phyloP scores from a whole-genome alignment of 306 rosid species.

The Ormosia semicastrata region DNA sequence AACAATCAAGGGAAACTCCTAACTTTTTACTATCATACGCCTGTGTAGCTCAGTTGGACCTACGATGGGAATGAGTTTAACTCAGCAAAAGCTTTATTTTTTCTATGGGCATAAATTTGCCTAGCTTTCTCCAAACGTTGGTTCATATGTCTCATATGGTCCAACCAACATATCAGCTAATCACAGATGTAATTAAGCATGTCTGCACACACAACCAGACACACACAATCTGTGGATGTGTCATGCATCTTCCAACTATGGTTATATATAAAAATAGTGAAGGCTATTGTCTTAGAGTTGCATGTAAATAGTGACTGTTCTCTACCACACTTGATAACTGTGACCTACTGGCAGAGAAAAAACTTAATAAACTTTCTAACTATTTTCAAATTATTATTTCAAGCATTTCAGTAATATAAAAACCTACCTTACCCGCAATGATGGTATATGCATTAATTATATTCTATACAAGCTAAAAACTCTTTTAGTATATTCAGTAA shows the following conservation, averaged over 20 bases:
- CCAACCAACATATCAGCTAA: not conserved
- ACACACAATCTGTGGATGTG: not conserved
- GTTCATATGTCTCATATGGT: not conserved
- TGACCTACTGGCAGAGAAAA: not conserved
- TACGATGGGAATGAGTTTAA: not conserved
- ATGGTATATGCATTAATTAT: not conserved
- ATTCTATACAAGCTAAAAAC: not conserved
- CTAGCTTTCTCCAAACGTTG: not conserved
- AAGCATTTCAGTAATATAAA: not conserved
- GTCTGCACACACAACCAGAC: not conserved
- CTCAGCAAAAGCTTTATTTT: not conserved
- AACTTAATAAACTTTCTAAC: not conserved
- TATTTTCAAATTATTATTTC: slow-evolving; percentile 6
- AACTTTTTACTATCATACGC: not conserved
- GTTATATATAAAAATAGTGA: not conserved
- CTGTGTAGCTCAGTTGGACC: not conserved
- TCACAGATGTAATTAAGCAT: not conserved
- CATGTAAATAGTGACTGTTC: not conserved
- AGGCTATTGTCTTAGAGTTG: not conserved
- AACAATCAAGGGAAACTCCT: not conserved
- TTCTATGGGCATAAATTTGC: not conserved
- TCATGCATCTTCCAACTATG: not conserved
- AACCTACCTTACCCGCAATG: not conserved
- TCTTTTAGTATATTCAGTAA: slow-evolving; percentile 3
- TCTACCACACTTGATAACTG: not conserved